phyloP scores from a whole-genome alignment of 176 grass and related monocot genomes.

The Raddia guianensis region DNA sequence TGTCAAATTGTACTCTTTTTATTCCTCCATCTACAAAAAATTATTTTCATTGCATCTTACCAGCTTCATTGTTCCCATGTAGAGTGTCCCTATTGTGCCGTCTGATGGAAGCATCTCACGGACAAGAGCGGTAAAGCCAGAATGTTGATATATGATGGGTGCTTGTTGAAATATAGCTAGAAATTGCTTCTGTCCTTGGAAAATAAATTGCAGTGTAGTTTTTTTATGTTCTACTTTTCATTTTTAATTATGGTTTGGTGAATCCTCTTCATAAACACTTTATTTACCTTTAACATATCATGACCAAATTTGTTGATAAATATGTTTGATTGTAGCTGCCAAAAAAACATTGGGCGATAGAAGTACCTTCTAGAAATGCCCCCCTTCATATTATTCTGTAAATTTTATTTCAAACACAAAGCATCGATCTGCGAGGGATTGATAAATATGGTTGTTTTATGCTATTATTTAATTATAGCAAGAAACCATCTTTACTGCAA shows the following conservation, averaged over 20 bases:
- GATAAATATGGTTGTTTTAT: neutral
- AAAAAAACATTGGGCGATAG: neutral
- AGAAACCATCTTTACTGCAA: neutral
- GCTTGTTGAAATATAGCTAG: constrained; percentile 29
- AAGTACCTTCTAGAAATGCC: neutral
- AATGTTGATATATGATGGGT: constrained; percentile 2
- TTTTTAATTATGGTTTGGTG: constrained; percentile 3
- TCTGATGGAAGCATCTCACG: constrained; percentile 79
- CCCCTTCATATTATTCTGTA: neutral
- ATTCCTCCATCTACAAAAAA: neutral
- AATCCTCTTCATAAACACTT: neutral
- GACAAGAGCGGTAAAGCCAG: constrained; percentile 65
- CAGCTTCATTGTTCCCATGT: constrained; percentile 42
- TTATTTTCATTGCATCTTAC: constrained; percentile 28
- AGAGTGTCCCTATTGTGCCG: constrained; percentile 80
- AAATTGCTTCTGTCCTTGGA: neutral
- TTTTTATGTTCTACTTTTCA: neutral
- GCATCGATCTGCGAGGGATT: neutral
- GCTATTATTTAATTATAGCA: neutral
- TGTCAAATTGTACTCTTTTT: constrained; percentile 16
- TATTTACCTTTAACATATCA: constrained; percentile 6
- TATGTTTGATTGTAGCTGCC: constrained; percentile 8
- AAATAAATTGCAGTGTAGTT: constrained; percentile 6
- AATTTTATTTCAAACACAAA: constrained; percentile 15
- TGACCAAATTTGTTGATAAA: neutral